Base-by-base conservation (phyloP, 371 early-diverging fungal genomes). In the Mucor sp. region DNA sequence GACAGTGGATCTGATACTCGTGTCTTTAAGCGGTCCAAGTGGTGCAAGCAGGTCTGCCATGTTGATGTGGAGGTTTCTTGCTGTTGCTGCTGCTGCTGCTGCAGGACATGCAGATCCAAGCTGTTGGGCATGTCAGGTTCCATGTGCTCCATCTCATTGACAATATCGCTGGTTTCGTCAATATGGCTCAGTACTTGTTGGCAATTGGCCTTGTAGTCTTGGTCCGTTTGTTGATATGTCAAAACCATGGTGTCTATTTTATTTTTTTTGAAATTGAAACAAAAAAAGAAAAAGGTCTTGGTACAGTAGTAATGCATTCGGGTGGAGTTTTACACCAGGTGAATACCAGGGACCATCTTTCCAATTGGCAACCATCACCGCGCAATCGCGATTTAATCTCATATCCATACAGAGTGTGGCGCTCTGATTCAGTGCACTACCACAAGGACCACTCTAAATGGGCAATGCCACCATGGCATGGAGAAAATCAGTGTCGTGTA, bases 1-100 rank as follows among this genome's bases (percentile, higher is more conserved):
- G 94, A 95, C 23, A 93, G 91, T 32, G 90, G 93, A 82, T 99
- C 99, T 15, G 87, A 82, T 12, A 98, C 91, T 30, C 99, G 91
- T 25, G 82, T 81, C 37, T 88, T 73, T 17, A 99, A 87, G 58
- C 89, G 91, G 63, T 92, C 91, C 25, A 97, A 82, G 73, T 98
- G 95, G 44, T 76, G 67, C 27, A 93, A 76, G 23, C 87, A 83
- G 33, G 90, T 90, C 64, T 88, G 89, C 58, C 93, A 70, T 35
- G 85, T 85, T 21, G 93, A 82, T 67, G 93, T 92, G 60, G 89
- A 67, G 7, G 3, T 4, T 33, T 33, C n/a, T 81, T 65, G n/a
- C 74, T 68, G 74, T 39, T 2, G 37, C 9, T 58, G 58, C 8
- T 17, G 57, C 28, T n/a, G 19, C 33, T 30, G 59, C 14, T n/a